Conservation (phyloP, 1,284 basidiomycete genomes). For the Leccinum ambiguum region DNA sequence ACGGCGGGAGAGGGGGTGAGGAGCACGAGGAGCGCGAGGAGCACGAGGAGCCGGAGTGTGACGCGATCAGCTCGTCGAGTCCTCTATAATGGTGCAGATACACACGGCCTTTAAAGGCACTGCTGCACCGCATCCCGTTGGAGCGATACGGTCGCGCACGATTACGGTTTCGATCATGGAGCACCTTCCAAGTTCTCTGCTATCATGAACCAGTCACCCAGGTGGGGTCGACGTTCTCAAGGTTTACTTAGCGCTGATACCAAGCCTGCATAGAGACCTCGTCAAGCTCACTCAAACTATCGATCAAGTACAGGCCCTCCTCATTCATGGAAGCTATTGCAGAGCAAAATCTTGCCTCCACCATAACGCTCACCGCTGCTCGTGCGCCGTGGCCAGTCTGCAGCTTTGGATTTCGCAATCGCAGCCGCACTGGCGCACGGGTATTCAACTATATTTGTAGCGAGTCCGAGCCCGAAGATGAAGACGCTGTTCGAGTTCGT, state of each 20-base stretch:
- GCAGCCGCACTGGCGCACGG: slow-evolving; percentile 93
- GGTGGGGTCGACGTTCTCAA: no score
- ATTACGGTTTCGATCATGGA: no score
- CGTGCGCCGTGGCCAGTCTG: slow-evolving; percentile 96
- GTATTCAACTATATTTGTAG: slow-evolving; percentile 98
- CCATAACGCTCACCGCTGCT: slow-evolving; percentile 92
- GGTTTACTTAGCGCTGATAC: no score
- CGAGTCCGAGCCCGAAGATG: slow-evolving; percentile 96
- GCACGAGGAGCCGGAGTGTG: not conserved
- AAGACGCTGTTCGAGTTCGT: slow-evolving; percentile 98
- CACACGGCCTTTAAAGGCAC: no score
- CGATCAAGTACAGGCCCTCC: slow-evolving; percentile 89
- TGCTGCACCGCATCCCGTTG: no score
- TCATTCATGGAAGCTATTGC: slow-evolving; percentile 94
- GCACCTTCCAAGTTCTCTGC: no score
- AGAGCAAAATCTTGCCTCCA: slow-evolving; percentile 91
- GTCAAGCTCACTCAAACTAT: slow-evolving; percentile 84
- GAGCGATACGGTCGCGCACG: no score
- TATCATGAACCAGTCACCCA: no score
- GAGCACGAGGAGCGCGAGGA: slow-evolving; percentile 39
- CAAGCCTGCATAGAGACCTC: no score
- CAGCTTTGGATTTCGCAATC: slow-evolving; percentile 92
- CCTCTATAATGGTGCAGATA: no score
- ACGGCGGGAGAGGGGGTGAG: slow-evolving; percentile 49
- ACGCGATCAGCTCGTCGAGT: no score